phyloP scores from a whole-genome alignment of 495 filamentous ascomycete species.

The Aspergillus conjunctus region DNA sequence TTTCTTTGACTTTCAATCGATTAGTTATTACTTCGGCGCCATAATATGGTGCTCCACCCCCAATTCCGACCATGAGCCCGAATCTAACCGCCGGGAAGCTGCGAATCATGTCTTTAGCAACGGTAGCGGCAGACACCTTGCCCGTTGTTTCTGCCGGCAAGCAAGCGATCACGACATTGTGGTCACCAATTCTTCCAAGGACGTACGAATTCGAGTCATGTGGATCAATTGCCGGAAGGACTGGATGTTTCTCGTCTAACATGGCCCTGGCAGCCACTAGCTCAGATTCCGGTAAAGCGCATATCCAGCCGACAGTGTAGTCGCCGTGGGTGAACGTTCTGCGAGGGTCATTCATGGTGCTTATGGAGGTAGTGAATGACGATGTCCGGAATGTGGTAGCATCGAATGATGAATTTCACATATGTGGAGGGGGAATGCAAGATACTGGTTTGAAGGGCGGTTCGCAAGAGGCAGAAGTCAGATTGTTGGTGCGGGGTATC shows the following conservation, averaged over 20 bases:
- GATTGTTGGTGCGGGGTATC: no score
- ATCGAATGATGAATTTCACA: no score
- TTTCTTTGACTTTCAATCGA: no score
- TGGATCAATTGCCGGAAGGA: background rate
- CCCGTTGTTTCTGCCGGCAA: background rate
- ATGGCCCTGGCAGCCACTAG: background rate
- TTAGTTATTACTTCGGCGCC: no score
- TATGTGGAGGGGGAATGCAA: no score
- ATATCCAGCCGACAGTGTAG: conserved; percentile 1
- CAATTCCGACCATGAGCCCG: conserved; percentile 3
- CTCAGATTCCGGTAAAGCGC: background rate
- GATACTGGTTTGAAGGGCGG: no score
- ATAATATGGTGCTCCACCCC: background rate
- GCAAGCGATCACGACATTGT: background rate
- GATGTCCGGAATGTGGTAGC: no score
- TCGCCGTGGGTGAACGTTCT: no score
- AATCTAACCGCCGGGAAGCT: background rate
- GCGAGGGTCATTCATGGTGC: no score
- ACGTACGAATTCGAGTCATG: background rate
- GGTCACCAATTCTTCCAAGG: background rate
- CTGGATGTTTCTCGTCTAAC: background rate
- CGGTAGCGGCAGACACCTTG: background rate
- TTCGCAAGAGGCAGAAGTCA: no score
- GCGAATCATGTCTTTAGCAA: background rate
- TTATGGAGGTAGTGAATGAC: no score